Evolutionary conservation across 768 basidiomycete genomes (phyloP).

Genomic region (Boletus subparvulus): DNA sequence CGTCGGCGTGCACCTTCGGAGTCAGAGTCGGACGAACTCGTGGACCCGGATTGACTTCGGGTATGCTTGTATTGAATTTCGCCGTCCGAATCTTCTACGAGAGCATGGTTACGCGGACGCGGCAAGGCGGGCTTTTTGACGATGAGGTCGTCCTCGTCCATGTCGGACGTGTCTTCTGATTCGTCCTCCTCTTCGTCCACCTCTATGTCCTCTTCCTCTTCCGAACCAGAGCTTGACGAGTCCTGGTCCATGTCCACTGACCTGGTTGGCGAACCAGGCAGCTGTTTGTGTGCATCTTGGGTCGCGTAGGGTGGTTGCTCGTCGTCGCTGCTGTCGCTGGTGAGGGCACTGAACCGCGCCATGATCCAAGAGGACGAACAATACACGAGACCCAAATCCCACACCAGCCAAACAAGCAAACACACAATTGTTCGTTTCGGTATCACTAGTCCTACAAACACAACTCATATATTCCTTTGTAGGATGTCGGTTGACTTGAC

Average conservation of each 20-base stretch:
- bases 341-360: constrained; percentile 68
- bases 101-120: constrained; percentile 43
- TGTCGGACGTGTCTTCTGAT: constrained; percentile 43
- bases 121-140: constrained; percentile 26
- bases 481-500: constrained; percentile 25
- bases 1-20: constrained; percentile 18
- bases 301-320: constrained; percentile 40
- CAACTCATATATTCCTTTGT: not conserved
- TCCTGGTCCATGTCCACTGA: constrained; percentile 34
- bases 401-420: constrained; percentile 32
- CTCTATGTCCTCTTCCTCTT: constrained; percentile 30
- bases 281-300: constrained; percentile 20
- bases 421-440: not conserved
- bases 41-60: constrained; percentile 36
- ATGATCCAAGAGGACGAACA: constrained; percentile 37
- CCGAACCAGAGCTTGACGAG: constrained; percentile 27
- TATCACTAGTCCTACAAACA: not conserved
- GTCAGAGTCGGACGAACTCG: constrained; percentile 26
- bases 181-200: constrained; percentile 38
- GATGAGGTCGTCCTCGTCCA: constrained; percentile 52
- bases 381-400: constrained; percentile 17
- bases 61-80: constrained; percentile 48
- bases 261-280: constrained; percentile 18
- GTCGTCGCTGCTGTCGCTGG: constrained; percentile 56
- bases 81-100: constrained; percentile 55